Evolutionary conservation across 257 asterid genomes (phyloP).

Genomic region (Ajuga chamaepitys): DNA sequence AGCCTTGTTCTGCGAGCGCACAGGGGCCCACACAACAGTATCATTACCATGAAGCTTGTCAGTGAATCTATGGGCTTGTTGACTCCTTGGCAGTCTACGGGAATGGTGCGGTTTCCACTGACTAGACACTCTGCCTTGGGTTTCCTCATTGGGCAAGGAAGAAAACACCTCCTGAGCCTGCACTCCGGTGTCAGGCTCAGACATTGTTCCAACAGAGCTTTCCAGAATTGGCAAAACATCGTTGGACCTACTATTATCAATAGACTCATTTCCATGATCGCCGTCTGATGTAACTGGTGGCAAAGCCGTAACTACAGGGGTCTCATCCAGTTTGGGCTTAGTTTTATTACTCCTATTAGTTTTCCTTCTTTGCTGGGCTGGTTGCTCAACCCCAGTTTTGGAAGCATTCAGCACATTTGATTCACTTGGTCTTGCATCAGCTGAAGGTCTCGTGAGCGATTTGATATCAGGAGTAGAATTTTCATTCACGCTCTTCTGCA

Average conservation of each 20-base stretch:
- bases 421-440: conserved; percentile 31
- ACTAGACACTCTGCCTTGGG: conserved; percentile 38
- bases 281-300: conserved; percentile 25
- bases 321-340: conserved; percentile 50
- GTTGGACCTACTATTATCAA: conserved; percentile 31
- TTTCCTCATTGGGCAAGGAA: conserved; percentile 43
- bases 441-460: conserved; percentile 22
- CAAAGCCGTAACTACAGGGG: conserved; percentile 21
- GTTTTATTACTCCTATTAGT: conserved; percentile 41
- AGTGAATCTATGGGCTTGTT: conserved; percentile 45
- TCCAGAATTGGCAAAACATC: conserved; percentile 30
- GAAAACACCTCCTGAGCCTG: conserved; percentile 31
- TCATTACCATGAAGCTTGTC: conserved; percentile 61
- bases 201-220: conserved; percentile 25
- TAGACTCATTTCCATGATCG: conserved; percentile 22
- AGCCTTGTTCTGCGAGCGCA: conserved; percentile 52
- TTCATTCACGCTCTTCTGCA: conserved; percentile 33
- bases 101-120: conserved; percentile 57
- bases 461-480: conserved; percentile 26
- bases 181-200: conserved; percentile 27
- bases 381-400: conserved; percentile 28
- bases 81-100: conserved; percentile 54
- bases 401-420: conserved; percentile 27
- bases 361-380: conserved; percentile 53
- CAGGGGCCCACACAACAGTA: conserved; percentile 91